These are phyloP conservation scores for Thuidium tamariscinum DNA, from an alignment of 225 moss, liverwort and hornwort species.

Conservation along the genomic window DNA sequence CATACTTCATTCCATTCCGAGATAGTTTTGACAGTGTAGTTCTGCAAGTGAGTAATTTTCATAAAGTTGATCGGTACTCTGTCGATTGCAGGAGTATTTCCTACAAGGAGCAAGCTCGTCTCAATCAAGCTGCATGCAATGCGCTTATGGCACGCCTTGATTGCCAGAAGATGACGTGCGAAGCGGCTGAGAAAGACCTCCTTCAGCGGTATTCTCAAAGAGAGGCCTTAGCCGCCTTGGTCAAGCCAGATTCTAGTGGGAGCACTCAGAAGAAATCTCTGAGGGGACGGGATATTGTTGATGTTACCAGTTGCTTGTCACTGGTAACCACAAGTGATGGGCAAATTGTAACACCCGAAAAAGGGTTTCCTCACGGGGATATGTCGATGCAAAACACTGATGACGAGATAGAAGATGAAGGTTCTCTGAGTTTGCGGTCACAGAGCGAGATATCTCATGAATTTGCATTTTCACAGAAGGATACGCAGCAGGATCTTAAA, in stretches of 20 bases:
- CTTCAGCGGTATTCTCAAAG: constrained; percentile 52
- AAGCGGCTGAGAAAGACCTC: constrained; percentile 59
- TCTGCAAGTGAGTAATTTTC: not conserved
- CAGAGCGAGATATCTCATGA: constrained; percentile 2
- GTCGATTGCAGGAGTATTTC: constrained; percentile 37
- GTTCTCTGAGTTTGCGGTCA: constrained; percentile 11
- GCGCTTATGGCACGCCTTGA: constrained; percentile 62
- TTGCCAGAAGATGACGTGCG: constrained; percentile 62
- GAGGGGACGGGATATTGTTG: constrained; percentile 43
- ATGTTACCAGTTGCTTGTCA: constrained; percentile 51
- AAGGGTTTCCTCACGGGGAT: constrained; percentile 26
- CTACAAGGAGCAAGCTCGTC: constrained; percentile 65
- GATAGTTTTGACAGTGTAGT: not conserved
- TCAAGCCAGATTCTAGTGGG: constrained; percentile 14
- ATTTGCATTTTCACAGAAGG: constrained; percentile 2
- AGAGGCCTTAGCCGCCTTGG: constrained; percentile 39
- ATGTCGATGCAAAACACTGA: constrained; percentile 24
- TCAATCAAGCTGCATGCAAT: constrained; percentile 69
- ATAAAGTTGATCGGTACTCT: not conserved
- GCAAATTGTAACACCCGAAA: constrained; percentile 42
- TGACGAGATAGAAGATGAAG: constrained; percentile 28
- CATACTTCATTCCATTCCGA: not conserved
- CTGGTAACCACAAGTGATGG: constrained; percentile 39
- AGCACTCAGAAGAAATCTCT: constrained; percentile 9
- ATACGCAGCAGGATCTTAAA: not conserved